Base-by-base conservation (phyloP, 768 basidiomycete genomes). In the Rubroboletus satanas region DNA sequence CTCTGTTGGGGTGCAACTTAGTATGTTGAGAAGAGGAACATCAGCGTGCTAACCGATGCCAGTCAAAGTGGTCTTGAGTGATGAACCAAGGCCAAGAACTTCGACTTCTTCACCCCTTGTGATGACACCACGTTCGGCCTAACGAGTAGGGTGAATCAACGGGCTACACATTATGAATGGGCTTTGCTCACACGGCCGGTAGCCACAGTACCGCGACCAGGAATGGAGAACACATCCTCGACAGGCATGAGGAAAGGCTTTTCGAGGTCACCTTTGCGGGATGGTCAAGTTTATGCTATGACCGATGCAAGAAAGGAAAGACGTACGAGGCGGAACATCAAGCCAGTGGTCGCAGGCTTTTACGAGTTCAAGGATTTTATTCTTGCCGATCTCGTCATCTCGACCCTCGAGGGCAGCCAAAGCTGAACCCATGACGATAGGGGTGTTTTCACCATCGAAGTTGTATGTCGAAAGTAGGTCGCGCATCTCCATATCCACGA, bases 401-500 rank as follows among this genome's bases (percentile, higher is more conserved):
- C 86, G 83, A 44, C 90, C 88, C 62, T 99, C 93, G 52, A 99
- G 81, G 49, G 96, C 96, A 54, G 94, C 93, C 54, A 99, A 78
- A 53, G 97, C 97, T 18, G 94, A 95, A 43, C 97, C 97, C 89
- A 93, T 94, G 67, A 98, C 72, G 65, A 99, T 98, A n/a, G 97
- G 97, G 0, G 97, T 98, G 64, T 87, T 82, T 73, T 99, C 97
- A 51, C 97, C 97, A 64, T 99, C 97, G 61, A 90, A 99, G 65
- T 93, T 90, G 77, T 98, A 98, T 14, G 84, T 85, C 4, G 84
- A 75, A 23, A 99, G 81, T 11, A 99, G 80, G 68, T 99, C 97
- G 56, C 97, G 87, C 87, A 99, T 99, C 81, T 99, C 97, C 95
- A 99, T 98, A 64, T 99, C 97, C 57, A 99, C 97, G 56, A 99